These are phyloP conservation scores for Boletus insuetus DNA, from an alignment of 768 basidiomycete genomes.

Conservation along the genomic window DNA sequence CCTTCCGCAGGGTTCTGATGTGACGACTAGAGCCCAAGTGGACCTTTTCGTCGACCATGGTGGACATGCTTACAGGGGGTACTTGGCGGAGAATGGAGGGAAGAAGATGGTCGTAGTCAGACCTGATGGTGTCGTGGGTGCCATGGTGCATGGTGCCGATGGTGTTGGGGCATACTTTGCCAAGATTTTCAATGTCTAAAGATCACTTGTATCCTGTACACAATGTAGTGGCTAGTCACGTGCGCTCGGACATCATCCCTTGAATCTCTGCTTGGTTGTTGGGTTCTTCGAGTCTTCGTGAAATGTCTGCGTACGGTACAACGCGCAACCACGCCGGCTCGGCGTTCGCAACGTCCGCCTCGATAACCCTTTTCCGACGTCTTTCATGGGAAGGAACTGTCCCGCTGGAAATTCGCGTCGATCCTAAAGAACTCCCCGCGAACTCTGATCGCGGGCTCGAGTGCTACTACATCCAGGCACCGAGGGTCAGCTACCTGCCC, in stretches of 20 bases:
- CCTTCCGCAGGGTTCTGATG: slow-evolving; percentile 3
- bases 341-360: slow-evolving; percentile 51
- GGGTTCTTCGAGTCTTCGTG: slow-evolving; percentile 2
- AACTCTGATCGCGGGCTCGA: slow-evolving; percentile 88
- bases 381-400: slow-evolving; percentile 91
- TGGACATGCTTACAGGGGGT: slow-evolving; percentile 40
- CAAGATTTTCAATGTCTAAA: slow-evolving; percentile 7
- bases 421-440: slow-evolving; percentile 85
- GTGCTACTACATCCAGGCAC: slow-evolving; percentile 87
- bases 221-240: slow-evolving; percentile 6
- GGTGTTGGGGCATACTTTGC: slow-evolving; percentile 19
- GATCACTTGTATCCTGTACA: too few species aligned
- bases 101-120: slow-evolving; percentile 36
- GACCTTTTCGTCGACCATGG: slow-evolving; percentile 36
- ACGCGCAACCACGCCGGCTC: slow-evolving; percentile 47
- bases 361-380: slow-evolving; percentile 80
- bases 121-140: slow-evolving; percentile 47
- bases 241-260: neutral
- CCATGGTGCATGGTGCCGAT: slow-evolving; percentile 17
- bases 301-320: slow-evolving; percentile 54
- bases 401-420: slow-evolving; percentile 85
- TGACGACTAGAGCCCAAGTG: slow-evolving; percentile 13
- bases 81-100: slow-evolving; percentile 31
- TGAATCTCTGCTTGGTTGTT: slow-evolving; percentile 1
- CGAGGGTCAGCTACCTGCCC: slow-evolving; percentile 91